Evolutionary conservation across 768 basidiomycete species (phyloP).

Genomic region (Xerocomellus amylosporus): DNA sequence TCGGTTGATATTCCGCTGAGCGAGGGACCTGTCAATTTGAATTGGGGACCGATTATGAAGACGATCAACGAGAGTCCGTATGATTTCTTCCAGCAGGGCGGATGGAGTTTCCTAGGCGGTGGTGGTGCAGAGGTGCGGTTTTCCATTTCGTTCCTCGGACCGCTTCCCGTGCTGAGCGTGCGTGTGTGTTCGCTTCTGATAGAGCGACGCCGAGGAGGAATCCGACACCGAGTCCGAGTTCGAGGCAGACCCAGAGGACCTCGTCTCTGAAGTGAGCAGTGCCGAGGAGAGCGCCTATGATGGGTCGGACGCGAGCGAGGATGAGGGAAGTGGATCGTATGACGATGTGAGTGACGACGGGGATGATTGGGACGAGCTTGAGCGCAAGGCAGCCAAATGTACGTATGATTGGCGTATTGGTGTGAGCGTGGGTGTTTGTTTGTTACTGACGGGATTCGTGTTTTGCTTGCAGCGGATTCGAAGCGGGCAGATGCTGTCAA

Average conservation of each 20-base stretch:
- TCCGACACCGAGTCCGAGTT: slow-evolving; percentile 70
- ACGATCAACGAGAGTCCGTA: slow-evolving; percentile 94
- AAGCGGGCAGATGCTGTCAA: slow-evolving; percentile 43
- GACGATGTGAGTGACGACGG: slow-evolving; percentile 67
- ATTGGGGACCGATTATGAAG: slow-evolving; percentile 99
- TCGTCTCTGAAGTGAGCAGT: slow-evolving; percentile 41
- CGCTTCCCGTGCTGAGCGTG: slow-evolving; percentile 29
- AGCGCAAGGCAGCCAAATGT: slow-evolving; percentile 89
- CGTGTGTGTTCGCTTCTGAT: slow-evolving; percentile 37
- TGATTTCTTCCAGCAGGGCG: slow-evolving; percentile 95
- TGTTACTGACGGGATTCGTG: background rate
- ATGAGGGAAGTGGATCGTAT: slow-evolving; percentile 65
- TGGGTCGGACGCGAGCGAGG: slow-evolving; percentile 50
- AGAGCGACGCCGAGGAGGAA: slow-evolving; percentile 61
- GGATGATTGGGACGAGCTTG: slow-evolving; percentile 96
- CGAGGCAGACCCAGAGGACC: slow-evolving; percentile 46
- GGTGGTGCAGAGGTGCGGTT: slow-evolving; percentile 64
- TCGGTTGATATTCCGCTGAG: slow-evolving; percentile 96
- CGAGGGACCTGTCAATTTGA: slow-evolving; percentile 95
- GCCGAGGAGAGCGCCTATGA: slow-evolving; percentile 56
- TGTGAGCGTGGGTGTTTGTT: background rate
- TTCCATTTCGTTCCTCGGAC: slow-evolving; percentile 10
- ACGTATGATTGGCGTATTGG: slow-evolving; percentile 14
- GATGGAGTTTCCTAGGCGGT: slow-evolving; percentile 89
- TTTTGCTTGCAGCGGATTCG: slow-evolving; percentile 41